Evolutionary conservation across 257 asterid species (phyloP), one percentile per base, ranked within the genome.

Genomic region (Sherardia arvensis): DNA sequence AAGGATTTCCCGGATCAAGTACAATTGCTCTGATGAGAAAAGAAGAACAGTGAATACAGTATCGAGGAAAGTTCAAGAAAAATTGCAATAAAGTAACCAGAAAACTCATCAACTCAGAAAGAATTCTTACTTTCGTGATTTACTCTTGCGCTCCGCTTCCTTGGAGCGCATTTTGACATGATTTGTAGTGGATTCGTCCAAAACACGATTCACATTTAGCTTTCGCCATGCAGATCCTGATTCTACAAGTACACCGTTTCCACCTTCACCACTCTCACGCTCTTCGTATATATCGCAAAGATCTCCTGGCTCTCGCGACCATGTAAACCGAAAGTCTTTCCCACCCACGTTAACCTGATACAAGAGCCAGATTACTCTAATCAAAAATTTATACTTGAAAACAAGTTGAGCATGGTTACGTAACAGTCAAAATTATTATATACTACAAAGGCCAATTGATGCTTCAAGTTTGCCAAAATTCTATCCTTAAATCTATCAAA

Each of bases 211-310:
- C 62, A 93, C 94, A 76, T 77, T 90, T 74, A 93, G 84, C 83
- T 90, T 93, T 74, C 96, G 83, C 96, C 92, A 93, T 64, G 94
- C 84, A 29, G 86, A 75, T 47, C 99, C 99, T 18, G 96, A 85
- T 77, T 93, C 99, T 68, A 90, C 88, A 47, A 93, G 91, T 84
- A 87, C 74, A 21, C 87, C 95, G 77, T 73, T 81, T 76, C 94
- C 95, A 78, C 81, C 96, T 73, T 85, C 95, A 61, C 95, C 97
- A 70, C 89, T 84, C 81, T 32, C 85, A 51, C 90, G 87, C 73
- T 93, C 96, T 81, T 93, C 97, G 62, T 93, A 93, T 71, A 90
- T 79, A 69, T 90, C 97, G 80, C 99, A 93, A 55, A 90, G 78
- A 71, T 81, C 96, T 66, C 93, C 96, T 23, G 84, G 82, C 72